Evolutionary conservation across 2,329 filamentous ascomycete genomes (phyloP), one percentile per base, ranked within the genome.

Genomic region (Cladosporium sp.): DNA sequence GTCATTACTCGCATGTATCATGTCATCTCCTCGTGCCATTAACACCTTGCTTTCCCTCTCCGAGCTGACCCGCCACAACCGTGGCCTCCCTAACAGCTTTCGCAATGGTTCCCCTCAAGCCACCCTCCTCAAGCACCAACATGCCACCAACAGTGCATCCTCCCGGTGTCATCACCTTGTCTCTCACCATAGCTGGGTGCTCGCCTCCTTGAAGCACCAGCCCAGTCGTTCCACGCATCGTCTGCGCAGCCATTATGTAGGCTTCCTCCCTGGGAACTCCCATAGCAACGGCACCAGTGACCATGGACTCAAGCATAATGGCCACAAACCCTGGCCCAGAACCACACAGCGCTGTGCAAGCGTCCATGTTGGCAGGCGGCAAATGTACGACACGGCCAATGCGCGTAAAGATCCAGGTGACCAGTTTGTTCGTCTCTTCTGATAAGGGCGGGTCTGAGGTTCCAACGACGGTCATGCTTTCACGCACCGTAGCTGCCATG

Each of bases 391-490:
- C 83, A 35, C 83, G 78, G 41, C 87, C 87, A 52, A 91, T 85
- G 46, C 80, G 78, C 62, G 75, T 80, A 74, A 92, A 92, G 60
- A 91, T 86, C 83, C 85, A 90, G 25, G 79, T 82, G 15, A 89
- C 78, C 9, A 91, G 75, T 15, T 62, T 53, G 62, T 78, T 72
- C 25, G 76, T 76, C 15, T 73, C 69, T 1, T 74, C 63, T 4
- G 77, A 72, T 12, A 88, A 72, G 3, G 82, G 76, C 7, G 83
- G 80, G 7, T 72, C 74, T 6, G 77, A 74, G 1, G 77, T 82
- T 41, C 81, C 83, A 57, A 95, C 85, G 48, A 93, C 75, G 7
- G 74, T 92, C 86, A 93, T 93, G 58, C 80, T 84, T 68, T 94
- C 84, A 40, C 87, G 74, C 51, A 94, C 85, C 42, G 87, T 77